phyloP scores from a whole-genome alignment of 495 filamentous ascomycete genomes.

The Lasiosphaeria ovina region DNA sequence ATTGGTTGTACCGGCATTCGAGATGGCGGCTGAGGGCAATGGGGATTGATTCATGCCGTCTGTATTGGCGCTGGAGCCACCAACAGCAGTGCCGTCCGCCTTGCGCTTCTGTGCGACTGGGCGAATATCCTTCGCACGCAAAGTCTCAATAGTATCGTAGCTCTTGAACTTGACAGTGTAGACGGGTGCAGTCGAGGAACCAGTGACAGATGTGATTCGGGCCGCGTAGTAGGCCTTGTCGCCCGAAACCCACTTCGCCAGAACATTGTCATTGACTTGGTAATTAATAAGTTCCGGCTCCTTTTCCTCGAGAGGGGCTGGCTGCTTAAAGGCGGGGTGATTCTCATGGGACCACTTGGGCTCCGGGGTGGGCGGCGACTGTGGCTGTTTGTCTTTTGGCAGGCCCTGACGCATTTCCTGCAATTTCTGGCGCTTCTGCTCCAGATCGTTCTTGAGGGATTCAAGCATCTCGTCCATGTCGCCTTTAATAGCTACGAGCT shows the following conservation, averaged over 20 bases:
- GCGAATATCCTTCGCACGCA: slow-evolving; percentile 80
- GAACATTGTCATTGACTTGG: slow-evolving; percentile 83
- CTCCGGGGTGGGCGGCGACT: slow-evolving; percentile 45
- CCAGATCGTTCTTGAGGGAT: slow-evolving; percentile 73
- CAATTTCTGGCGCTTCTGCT: slow-evolving; percentile 35
- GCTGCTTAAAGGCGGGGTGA: slow-evolving; percentile 65
- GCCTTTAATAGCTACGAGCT: slow-evolving; percentile 72
- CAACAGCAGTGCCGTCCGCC: slow-evolving; percentile 72
- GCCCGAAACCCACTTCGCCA: slow-evolving; percentile 87
- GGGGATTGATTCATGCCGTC: not conserved
- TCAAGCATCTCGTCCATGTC: slow-evolving; percentile 84
- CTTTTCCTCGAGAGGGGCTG: slow-evolving; percentile 38
- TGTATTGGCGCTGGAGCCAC: slow-evolving; percentile 33
- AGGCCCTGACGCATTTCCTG: slow-evolving; percentile 38
- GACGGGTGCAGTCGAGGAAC: slow-evolving; percentile 79
- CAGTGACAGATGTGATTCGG: slow-evolving; percentile 88
- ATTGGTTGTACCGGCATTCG: slow-evolving; percentile 23
- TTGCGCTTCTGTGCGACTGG: slow-evolving; percentile 84
- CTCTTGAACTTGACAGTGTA: slow-evolving; percentile 93
- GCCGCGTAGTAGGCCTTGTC: slow-evolving; percentile 92
- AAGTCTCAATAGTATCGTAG: slow-evolving; percentile 82
- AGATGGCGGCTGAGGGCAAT: not conserved
- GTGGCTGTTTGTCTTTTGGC: slow-evolving; percentile 31
- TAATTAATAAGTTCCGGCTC: slow-evolving; percentile 53
- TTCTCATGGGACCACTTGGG: slow-evolving; percentile 75